Conservation (phyloP, 2,329 filamentous ascomycete species). For the Calonectria leucothoes region DNA sequence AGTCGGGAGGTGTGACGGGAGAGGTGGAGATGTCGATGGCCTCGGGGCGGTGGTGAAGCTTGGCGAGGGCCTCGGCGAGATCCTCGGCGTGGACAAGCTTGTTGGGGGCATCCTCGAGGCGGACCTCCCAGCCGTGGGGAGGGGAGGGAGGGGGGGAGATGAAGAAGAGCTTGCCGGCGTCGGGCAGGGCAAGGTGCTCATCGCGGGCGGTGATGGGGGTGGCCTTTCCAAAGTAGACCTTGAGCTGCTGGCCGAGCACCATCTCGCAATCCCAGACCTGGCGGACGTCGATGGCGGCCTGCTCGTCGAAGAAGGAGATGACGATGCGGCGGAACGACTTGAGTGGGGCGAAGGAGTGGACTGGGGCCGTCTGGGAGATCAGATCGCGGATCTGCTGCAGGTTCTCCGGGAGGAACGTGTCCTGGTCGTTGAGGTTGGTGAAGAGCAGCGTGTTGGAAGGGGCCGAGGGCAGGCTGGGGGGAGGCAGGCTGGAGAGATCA, state of each 20-base stretch:
- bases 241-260: constrained; percentile 76
- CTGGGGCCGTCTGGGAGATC: constrained; percentile 75
- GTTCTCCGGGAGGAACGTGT: constrained; percentile 81
- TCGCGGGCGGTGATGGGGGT: constrained; percentile 67
- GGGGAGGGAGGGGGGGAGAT: constrained; percentile 77
- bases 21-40: constrained; percentile 53
- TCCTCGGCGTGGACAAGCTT: constrained; percentile 77
- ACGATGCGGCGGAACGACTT: constrained; percentile 87
- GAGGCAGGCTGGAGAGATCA: constrained; percentile 79
- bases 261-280: constrained; percentile 79
- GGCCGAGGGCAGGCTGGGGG: constrained; percentile 76
- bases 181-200: constrained; percentile 73
- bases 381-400: constrained; percentile 79
- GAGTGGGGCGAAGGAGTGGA: constrained; percentile 83
- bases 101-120: constrained; percentile 76
- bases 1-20: constrained; percentile 47
- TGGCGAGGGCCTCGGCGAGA: constrained; percentile 73
- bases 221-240: constrained; percentile 75
- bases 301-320: constrained; percentile 78
- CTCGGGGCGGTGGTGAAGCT: constrained; percentile 62
- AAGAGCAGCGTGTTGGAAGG: constrained; percentile 88
- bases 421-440: constrained; percentile 79
- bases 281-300: constrained; percentile 77
- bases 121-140: constrained; percentile 76
- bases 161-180: constrained; percentile 79